phyloP scores from a whole-genome alignment of 805 yeast genomes.

The Candida golubevii region DNA sequence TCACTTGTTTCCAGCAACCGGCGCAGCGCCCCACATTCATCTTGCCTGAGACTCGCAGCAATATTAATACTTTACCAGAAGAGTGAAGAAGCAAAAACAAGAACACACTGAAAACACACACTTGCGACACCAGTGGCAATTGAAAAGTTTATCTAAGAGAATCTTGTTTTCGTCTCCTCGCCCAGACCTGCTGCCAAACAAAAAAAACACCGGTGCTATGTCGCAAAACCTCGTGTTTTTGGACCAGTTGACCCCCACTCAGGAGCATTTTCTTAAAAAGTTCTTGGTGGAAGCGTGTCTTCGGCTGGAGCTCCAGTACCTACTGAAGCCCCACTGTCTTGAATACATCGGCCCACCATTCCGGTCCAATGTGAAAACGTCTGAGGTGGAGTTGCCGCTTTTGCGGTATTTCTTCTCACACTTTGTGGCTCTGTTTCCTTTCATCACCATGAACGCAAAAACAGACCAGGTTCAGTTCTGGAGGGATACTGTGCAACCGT shows the following conservation, averaged over 20 bases:
- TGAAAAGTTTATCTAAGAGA: background rate
- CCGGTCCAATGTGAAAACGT: constrained; percentile 17
- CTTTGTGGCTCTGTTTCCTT: constrained; percentile 70
- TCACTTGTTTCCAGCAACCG: too few species aligned
- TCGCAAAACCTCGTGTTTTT: constrained; percentile 7
- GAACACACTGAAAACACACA: background rate
- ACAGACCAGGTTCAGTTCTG: constrained; percentile 58
- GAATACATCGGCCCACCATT: constrained; percentile 79
- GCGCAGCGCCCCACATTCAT: too few species aligned
- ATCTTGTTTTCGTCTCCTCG: too few species aligned
- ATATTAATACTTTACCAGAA: too few species aligned
- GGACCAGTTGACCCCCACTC: constrained; percentile 46
- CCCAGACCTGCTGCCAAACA: background rate
- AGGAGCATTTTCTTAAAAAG: constrained; percentile 86
- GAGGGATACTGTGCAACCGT: constrained; percentile 74
- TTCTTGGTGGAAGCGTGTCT: constrained; percentile 65
- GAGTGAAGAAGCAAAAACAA: background rate
- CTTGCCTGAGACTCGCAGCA: too few species aligned
- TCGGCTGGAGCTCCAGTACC: constrained; percentile 53
- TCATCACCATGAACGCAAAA: constrained; percentile 47
- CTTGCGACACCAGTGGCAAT: background rate
- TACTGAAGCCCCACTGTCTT: constrained; percentile 61
- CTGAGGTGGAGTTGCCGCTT: constrained; percentile 56
- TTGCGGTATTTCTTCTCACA: constrained; percentile 59
- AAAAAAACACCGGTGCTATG: background rate